Conservation (phyloP, 2,329 filamentous ascomycete genomes). For the Trichoderma sp. region DNA sequence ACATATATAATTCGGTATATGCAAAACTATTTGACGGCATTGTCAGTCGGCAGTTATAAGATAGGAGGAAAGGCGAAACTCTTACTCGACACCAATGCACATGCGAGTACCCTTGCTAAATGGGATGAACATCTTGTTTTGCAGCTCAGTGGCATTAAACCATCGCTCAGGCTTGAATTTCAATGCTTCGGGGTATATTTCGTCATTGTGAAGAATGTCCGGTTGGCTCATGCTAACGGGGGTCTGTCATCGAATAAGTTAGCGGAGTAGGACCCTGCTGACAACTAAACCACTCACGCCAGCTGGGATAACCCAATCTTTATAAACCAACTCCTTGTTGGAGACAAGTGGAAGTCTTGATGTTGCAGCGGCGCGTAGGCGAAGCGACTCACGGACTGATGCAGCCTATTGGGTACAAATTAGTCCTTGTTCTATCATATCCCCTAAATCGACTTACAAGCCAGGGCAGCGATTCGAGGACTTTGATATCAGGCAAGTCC, state of each 20-base stretch:
- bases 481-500: neutral
- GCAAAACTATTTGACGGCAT: neutral
- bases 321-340: neutral
- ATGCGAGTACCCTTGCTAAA: conserved; percentile 5
- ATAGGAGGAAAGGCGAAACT: neutral
- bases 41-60: neutral
- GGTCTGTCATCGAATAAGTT: neutral
- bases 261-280: neutral
- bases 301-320: conserved; percentile 3
- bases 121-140: neutral
- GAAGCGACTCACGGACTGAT: neutral
- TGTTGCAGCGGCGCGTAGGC: neutral
- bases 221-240: conserved; percentile 6
- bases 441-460: neutral
- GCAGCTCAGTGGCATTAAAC: neutral
- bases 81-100: neutral
- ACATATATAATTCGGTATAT: neutral
- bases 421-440: neutral
- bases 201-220: conserved; percentile 1
- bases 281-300: neutral
- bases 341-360: neutral
- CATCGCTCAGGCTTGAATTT: conserved; percentile 2
- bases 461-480: neutral
- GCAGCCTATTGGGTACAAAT: neutral
- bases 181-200: neutral